Percentiles rank a stretch among this genome's conserved stretches.
Conservation (phyloP, 2,329 filamentous ascomycete species). For the Septoria linicola region DNA sequence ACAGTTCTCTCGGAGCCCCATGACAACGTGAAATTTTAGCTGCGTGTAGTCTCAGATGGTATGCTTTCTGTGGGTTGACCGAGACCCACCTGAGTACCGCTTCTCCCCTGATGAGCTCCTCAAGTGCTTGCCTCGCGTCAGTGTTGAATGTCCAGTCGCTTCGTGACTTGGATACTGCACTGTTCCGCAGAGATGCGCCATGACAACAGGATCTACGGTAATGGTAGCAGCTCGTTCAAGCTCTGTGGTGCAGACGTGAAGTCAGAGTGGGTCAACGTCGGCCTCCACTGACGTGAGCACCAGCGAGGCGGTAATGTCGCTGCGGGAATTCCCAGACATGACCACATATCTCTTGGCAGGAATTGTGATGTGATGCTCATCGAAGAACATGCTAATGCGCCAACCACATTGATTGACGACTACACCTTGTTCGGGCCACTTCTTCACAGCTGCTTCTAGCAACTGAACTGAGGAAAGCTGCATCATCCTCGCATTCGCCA, state of each 20-base stretch:
- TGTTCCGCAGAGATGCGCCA: not conserved
- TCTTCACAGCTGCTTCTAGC: not conserved
- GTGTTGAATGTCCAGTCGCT: too few relatives aligned
- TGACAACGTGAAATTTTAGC: not conserved
- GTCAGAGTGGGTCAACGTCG: slow-evolving; percentile 9
- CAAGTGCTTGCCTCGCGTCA: too few relatives aligned
- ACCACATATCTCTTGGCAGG: slow-evolving; percentile 1
- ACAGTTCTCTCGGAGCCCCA: not conserved
- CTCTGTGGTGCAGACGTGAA: slow-evolving; percentile 1
- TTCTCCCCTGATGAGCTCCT: too few relatives aligned
- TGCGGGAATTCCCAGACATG: slow-evolving; percentile 6
- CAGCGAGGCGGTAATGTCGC: not conserved
- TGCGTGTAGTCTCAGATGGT: too few relatives aligned
- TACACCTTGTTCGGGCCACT: not conserved
- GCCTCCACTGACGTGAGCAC: slow-evolving; percentile 12
- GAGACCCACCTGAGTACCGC: too few relatives aligned
- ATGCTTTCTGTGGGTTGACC: too few relatives aligned
- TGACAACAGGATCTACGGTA: not conserved
- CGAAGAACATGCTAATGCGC: too few relatives aligned
- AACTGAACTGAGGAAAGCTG: not conserved
- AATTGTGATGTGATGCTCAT: slow-evolving; percentile 3
- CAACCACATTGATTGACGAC: not conserved
- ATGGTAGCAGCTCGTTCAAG: not conserved
- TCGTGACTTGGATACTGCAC: too few relatives aligned
- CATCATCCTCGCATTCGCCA: not conserved